Evolutionary conservation across 495 filamentous ascomycete genomes (phyloP), one percentile per base, ranked within the genome.

Genomic region (Staphylotrichum longicolle): DNA sequence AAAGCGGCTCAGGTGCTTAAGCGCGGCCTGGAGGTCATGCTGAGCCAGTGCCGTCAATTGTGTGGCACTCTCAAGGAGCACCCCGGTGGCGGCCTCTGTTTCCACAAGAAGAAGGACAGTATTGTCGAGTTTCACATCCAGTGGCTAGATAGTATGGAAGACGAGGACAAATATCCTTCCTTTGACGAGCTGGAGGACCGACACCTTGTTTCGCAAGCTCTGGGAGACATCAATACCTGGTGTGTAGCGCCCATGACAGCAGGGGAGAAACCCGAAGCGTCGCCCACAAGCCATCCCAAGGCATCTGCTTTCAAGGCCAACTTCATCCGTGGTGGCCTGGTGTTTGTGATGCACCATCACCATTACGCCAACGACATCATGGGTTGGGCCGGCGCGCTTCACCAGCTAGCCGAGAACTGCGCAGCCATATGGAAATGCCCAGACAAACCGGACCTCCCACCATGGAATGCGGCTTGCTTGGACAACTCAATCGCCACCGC

Each of bases 391-490:
- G 47, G 47, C 47, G 32, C 33, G 9, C 32, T 14, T 7, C 47
- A 49, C 11, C 47, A 49, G 30, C 47, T 49, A 7, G 47, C 47
- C 27, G 47, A 32, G 30, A 49, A 49, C 27, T 49, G 47, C 47
- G 7, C 9, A 2, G 47, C 47, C 5, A 10, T 14, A 6, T 4
- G 10, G 10, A 49, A 27, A 27, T 27, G 20, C 7, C 47, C 12
- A 34, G 27, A 34, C 30, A 7, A 12, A 41, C 7, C 7, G 7
- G 10, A 8, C 5, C 12, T 49, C 30, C 47, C 30, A 12, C 2
- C 27, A 0, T 49, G 47, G 30, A 30, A 49, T 30, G 3, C 30
- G 1, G 10, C 7, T 2, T 49, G 47, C 11, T 10, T 34, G 1
- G 47, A 49, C 33, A 20, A 33, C 30, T 46, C 44, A 46, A n/a